phyloP scores from a whole-genome alignment of 2,329 filamentous ascomycete genomes.

The Davidsoniella eucalypti region DNA sequence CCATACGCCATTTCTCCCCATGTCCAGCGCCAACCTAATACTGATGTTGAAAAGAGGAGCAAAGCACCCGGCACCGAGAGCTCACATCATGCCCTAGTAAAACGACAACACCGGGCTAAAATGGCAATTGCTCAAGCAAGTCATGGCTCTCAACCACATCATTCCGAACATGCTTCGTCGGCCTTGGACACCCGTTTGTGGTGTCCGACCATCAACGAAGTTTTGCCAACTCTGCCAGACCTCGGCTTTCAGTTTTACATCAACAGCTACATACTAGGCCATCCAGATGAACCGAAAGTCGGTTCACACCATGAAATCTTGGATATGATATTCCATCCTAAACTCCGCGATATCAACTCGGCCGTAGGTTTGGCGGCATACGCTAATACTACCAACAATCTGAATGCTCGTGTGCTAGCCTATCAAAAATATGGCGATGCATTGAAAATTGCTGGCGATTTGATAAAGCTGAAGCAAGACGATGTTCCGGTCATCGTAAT shows the following conservation, averaged over 20 bases:
- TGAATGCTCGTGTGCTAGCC: slow-evolving; percentile 20
- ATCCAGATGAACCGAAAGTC: slow-evolving; percentile 31
- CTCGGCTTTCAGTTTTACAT: slow-evolving; percentile 35
- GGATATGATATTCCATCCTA: slow-evolving; percentile 23
- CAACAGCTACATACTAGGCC: slow-evolving; percentile 33
- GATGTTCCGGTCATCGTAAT: no score
- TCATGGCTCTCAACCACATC: no score
- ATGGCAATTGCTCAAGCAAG: no score
- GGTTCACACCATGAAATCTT: slow-evolving; percentile 22
- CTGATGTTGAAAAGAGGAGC: no score
- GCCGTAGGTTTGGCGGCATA: slow-evolving; percentile 43
- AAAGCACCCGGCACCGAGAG: no score
- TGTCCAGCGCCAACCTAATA: no score
- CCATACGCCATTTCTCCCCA: no score
- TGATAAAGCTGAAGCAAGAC: no score
- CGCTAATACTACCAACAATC: slow-evolving; percentile 34
- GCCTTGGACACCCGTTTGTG: slow-evolving; percentile 11
- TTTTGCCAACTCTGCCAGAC: slow-evolving; percentile 26
- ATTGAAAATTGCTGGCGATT: no score
- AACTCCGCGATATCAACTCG: slow-evolving; percentile 32
- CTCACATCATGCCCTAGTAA: no score
- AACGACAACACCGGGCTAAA: no score
- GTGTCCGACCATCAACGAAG: slow-evolving; percentile 16
- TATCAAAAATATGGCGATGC: not conserved
- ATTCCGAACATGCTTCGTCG: no score